Evolutionary conservation across 2,329 filamentous ascomycete genomes (phyloP).

Genomic region (Aaosphaeria pasadenensis): DNA sequence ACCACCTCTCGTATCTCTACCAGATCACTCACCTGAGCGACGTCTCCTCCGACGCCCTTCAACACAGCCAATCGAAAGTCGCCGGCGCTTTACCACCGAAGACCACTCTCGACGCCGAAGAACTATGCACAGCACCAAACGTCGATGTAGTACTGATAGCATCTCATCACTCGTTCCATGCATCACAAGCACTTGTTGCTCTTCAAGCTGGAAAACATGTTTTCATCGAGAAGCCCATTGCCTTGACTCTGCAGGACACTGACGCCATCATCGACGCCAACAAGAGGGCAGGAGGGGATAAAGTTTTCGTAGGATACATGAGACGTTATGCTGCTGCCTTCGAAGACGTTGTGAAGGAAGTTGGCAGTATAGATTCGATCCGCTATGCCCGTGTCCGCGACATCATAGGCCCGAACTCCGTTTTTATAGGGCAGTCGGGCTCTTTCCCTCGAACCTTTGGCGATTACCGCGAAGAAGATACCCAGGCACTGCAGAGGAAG

Average conservation of each 20-base stretch:
- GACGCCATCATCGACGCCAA: constrained; percentile 52
- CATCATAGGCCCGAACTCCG: constrained; percentile 55
- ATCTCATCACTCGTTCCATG: constrained; percentile 55
- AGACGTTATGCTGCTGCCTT: constrained; percentile 59
- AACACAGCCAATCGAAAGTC: constrained; percentile 40
- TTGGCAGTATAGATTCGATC: constrained; percentile 51
- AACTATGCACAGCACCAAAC: constrained; percentile 43
- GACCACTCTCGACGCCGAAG: constrained; percentile 37
- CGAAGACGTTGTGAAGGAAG: constrained; percentile 52
- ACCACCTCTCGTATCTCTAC: constrained; percentile 44
- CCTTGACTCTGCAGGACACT: constrained; percentile 48
- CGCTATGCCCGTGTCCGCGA: constrained; percentile 52
- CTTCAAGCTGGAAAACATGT: constrained; percentile 55
- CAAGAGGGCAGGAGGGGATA: constrained; percentile 32
- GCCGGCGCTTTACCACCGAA: constrained; percentile 12
- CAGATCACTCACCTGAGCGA: constrained; percentile 52
- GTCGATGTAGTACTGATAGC: constrained; percentile 56
- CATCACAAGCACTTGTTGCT: constrained; percentile 50
- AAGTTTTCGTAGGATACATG: constrained; percentile 60
- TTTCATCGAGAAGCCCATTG: constrained; percentile 59
- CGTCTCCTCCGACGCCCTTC: constrained; percentile 42
- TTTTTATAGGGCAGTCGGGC: constrained; percentile 49
- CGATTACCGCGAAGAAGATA: constrained; percentile 34
- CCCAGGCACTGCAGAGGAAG: not conserved
- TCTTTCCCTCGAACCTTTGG: constrained; percentile 45